These are phyloP conservation scores for Tricholoma flavovirens DNA, from an alignment of 768 basidiomycete species.

Conservation along the genomic window DNA sequence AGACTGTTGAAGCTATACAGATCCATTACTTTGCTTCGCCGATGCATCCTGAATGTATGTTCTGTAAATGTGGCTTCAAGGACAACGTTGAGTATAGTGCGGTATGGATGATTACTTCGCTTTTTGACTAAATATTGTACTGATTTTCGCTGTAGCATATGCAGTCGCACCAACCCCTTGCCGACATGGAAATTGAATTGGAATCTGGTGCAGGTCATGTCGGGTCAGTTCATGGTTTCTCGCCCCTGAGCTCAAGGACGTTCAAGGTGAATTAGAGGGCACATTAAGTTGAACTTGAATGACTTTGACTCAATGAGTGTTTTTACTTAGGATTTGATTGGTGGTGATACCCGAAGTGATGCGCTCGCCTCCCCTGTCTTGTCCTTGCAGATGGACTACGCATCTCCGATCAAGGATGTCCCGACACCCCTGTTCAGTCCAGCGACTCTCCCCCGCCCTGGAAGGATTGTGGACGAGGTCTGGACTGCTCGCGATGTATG, in stretches of 20 bases:
- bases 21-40: slow-evolving; percentile 37
- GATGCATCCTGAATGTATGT: slow-evolving; percentile 39
- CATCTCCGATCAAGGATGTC: slow-evolving; percentile 30
- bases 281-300: too few relatives aligned
- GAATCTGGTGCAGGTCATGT: background rate
- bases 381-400: slow-evolving; percentile 19
- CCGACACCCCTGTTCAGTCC: slow-evolving; percentile 30
- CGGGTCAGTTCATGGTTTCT: background rate
- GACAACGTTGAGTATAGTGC: slow-evolving; percentile 31
- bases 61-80: slow-evolving; percentile 37
- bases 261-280: background rate
- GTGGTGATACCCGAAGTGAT: slow-evolving; percentile 16
- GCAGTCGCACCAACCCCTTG: slow-evolving; percentile 1
- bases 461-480: slow-evolving; percentile 23
- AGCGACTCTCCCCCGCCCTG: slow-evolving; percentile 27
- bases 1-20: slow-evolving; percentile 27
- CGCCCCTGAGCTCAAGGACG: slow-evolving; percentile 1
- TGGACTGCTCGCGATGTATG: slow-evolving; percentile 30
- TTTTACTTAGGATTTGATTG: slow-evolving; percentile 18
- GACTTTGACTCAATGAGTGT: background rate
- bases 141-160: slow-evolving; percentile 3
- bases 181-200: background rate
- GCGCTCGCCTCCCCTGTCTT: slow-evolving; percentile 23
- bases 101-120: slow-evolving; percentile 20
- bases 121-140: background rate